Evolutionary conservation across 768 basidiomycete genomes (phyloP).

Genomic region (Auricularia sp.): DNA sequence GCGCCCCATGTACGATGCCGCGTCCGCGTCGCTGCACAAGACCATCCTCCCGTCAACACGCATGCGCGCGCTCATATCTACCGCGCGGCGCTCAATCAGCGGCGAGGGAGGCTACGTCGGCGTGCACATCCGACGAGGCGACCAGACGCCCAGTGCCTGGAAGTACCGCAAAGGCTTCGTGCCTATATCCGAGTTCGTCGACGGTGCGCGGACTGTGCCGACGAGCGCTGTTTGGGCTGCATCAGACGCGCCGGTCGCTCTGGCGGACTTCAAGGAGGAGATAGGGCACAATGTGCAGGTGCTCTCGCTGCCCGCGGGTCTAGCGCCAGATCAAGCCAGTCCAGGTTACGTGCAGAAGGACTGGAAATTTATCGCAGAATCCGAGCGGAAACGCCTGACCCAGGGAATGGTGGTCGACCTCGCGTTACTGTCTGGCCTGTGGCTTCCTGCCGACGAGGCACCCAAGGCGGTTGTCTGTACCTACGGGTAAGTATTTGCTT

Average conservation of each 20-base stretch:
- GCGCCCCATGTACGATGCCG: slow-evolving; percentile 42
- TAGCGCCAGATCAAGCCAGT: slow-evolving; percentile 39
- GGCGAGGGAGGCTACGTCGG: slow-evolving; percentile 32
- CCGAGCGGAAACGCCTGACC: slow-evolving; percentile 40
- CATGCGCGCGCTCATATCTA: slow-evolving; percentile 36
- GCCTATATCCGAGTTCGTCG: slow-evolving; percentile 39
- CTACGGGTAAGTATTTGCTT: slow-evolving; percentile 33
- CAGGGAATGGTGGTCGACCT: slow-evolving; percentile 61
- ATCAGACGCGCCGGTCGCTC: slow-evolving; percentile 44
- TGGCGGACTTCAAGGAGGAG: slow-evolving; percentile 32
- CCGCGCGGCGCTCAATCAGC: slow-evolving; percentile 39
- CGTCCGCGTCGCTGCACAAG: slow-evolving; percentile 36
- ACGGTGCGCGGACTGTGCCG: slow-evolving; percentile 25
- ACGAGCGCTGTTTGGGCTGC: slow-evolving; percentile 44
- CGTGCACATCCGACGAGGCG: slow-evolving; percentile 58
- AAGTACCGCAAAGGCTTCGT: slow-evolving; percentile 34
- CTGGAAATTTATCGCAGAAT: slow-evolving; percentile 33
- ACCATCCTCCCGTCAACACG: slow-evolving; percentile 46
- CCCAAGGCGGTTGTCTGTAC: slow-evolving; percentile 51
- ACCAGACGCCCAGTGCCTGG: slow-evolving; percentile 39
- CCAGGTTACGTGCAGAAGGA: slow-evolving; percentile 40
- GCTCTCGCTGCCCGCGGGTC: slow-evolving; percentile 40
- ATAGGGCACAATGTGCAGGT: slow-evolving; percentile 27
- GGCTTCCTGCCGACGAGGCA: slow-evolving; percentile 34
- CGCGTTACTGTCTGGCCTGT: slow-evolving; percentile 54